phyloP scores from a whole-genome alignment of 2,329 filamentous ascomycete genomes.

The Aspergillus latus region DNA sequence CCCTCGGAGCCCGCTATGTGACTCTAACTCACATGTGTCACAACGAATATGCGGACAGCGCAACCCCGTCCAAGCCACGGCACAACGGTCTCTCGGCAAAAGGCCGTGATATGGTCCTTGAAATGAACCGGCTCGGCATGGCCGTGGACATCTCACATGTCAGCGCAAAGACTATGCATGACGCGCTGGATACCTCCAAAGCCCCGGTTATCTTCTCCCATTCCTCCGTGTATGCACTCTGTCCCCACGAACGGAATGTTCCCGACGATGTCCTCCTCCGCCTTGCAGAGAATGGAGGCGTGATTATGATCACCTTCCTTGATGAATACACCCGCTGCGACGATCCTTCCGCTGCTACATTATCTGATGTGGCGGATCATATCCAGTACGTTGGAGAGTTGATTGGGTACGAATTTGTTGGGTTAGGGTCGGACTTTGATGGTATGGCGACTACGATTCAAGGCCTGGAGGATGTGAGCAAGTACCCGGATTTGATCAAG shows the following conservation, averaged over 20 bases:
- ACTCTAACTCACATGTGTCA: constrained; percentile 94
- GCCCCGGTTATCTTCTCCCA: constrained; percentile 90
- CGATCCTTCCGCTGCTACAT: constrained; percentile 67
- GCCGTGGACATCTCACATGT: constrained; percentile 87
- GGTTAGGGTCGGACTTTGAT: constrained; percentile 87
- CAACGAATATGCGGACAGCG: constrained; percentile 84
- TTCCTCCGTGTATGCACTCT: constrained; percentile 75
- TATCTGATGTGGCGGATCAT: constrained; percentile 76
- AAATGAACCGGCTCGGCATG: constrained; percentile 95
- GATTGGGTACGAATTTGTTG: constrained; percentile 85
- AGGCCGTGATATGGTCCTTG: constrained; percentile 68
- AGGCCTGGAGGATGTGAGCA: constrained; percentile 81
- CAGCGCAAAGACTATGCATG: constrained; percentile 76
- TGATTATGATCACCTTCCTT: constrained; percentile 91
- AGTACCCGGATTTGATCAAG: constrained; percentile 74
- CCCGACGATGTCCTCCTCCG: constrained; percentile 77
- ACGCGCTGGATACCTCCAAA: constrained; percentile 71
- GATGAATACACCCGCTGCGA: constrained; percentile 81
- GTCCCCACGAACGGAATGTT: constrained; percentile 87
- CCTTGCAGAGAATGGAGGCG: constrained; percentile 68
- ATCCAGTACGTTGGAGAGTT: constrained; percentile 77
- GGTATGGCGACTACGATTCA: constrained; percentile 60
- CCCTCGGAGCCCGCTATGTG: constrained; percentile 79
- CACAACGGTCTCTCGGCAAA: constrained; percentile 66
- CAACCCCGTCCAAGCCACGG: constrained; percentile 51